phyloP scores from a whole-genome alignment of 495 filamentous ascomycete species.

The Penicillium lividum region DNA sequence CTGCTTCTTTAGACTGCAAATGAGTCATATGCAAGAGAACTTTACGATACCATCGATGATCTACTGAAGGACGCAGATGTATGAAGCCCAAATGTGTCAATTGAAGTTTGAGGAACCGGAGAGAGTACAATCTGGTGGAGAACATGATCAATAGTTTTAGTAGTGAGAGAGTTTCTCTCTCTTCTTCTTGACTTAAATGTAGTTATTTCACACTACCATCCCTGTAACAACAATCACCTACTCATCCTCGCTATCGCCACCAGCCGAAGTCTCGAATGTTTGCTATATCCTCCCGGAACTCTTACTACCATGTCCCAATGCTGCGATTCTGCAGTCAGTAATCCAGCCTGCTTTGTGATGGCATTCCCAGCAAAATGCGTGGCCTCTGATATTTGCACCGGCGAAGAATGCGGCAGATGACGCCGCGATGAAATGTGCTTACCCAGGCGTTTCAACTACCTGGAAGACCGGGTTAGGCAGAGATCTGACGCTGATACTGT shows the following conservation, averaged over 20 bases:
- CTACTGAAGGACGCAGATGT: constrained; percentile 18
- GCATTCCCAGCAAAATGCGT: not conserved
- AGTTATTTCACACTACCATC: no score
- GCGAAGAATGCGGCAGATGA: not conserved
- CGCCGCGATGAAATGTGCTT: not conserved
- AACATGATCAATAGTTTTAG: no score
- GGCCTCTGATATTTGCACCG: not conserved
- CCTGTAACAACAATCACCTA: no score
- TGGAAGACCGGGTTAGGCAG: not conserved
- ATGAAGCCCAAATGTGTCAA: not conserved
- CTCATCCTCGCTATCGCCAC: no score
- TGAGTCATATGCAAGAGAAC: constrained; percentile 39
- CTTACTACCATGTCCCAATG: no score
- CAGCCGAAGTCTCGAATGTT: no score
- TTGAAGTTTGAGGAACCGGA: not conserved
- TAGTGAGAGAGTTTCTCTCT: no score
- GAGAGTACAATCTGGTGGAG: not conserved
- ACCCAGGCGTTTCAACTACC: not conserved
- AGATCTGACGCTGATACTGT: not conserved
- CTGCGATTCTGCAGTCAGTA: no score
- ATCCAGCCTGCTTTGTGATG: no score
- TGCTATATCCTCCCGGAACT: no score
- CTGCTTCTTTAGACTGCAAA: constrained; percentile 39
- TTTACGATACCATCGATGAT: constrained; percentile 40
- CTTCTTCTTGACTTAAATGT: no score